These are phyloP conservation scores for Paspalum notatum DNA, from an alignment of 176 grass and related monocot species.

Conservation along the genomic window DNA sequence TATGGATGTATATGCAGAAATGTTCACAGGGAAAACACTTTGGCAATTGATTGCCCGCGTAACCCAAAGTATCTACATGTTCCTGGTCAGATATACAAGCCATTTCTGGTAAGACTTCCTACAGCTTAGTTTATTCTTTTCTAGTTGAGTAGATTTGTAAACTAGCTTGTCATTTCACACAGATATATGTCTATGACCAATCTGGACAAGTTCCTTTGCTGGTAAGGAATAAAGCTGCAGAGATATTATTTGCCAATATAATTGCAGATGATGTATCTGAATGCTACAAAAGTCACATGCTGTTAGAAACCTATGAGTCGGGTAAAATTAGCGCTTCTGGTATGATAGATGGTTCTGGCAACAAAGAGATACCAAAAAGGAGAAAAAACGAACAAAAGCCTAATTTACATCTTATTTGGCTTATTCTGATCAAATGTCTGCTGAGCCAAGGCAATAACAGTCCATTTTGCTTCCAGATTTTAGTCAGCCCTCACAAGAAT, in stretches of 20 bases:
- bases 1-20: constrained; percentile 49
- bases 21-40: constrained; percentile 7
- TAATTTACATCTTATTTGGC: constrained; percentile 68
- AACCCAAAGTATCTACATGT: constrained; percentile 62
- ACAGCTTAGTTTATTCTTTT: not conserved
- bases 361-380: constrained; percentile 12
- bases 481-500: constrained; percentile 49
- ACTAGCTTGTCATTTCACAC: not conserved
- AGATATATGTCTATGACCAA: constrained; percentile 63
- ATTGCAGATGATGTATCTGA: constrained; percentile 54
- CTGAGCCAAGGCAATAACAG: constrained; percentile 55
- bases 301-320: constrained; percentile 32
- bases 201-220: constrained; percentile 63
- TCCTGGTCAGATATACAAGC: constrained; percentile 56
- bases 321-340: not conserved
- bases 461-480: constrained; percentile 62
- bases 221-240: constrained; percentile 69
- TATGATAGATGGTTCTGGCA: constrained; percentile 7
- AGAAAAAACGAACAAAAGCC: constrained; percentile 29
- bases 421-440: constrained; percentile 56
- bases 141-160: constrained; percentile 16
- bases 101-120: constrained; percentile 55
- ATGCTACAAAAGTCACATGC: constrained; percentile 36
- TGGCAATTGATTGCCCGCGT: constrained; percentile 49
- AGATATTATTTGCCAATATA: constrained; percentile 66